Percentiles rank a stretch among this genome's conserved stretches.
Conservation (phyloP, 306 rosid genomes). For the Glycine latifolia region DNA sequence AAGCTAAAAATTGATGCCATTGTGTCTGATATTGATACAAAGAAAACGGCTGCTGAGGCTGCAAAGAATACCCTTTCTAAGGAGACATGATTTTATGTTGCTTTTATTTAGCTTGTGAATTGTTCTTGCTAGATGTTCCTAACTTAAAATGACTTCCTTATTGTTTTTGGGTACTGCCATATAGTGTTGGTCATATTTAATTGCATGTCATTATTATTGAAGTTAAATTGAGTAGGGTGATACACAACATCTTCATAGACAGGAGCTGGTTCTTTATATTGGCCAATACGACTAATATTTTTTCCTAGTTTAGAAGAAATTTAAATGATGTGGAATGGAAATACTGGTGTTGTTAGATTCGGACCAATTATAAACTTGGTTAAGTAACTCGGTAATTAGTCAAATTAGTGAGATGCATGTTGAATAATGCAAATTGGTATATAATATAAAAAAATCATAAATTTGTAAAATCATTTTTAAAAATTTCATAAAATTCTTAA, state of each 20-base stretch:
- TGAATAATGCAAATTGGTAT: background rate
- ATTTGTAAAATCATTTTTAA: too few species aligned
- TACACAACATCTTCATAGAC: background rate
- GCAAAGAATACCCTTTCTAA: constrained; percentile 71
- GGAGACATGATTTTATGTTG: constrained; percentile 61
- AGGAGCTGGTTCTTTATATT: background rate
- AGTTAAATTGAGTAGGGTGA: background rate
- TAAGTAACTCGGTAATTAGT: too few species aligned
- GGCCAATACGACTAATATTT: background rate
- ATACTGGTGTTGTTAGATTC: background rate
- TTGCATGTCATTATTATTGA: constrained; percentile 20
- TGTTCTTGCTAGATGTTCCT: constrained; percentile 28
- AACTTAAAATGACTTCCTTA: constrained; percentile 1
- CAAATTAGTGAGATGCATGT: background rate
- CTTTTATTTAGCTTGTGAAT: constrained; percentile 27
- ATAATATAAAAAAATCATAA: too few species aligned
- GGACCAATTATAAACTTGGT: background rate
- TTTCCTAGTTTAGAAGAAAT: background rate
- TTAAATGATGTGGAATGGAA: background rate
- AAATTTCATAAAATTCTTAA: background rate
- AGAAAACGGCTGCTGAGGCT: constrained; percentile 69
- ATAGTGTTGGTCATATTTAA: constrained; percentile 22
- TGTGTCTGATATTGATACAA: constrained; percentile 60
- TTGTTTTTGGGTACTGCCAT: background rate
- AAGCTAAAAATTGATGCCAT: constrained; percentile 35